Evolutionary conservation across 805 yeast genomes (phyloP).

Genomic region (Candida parachauliodes): DNA sequence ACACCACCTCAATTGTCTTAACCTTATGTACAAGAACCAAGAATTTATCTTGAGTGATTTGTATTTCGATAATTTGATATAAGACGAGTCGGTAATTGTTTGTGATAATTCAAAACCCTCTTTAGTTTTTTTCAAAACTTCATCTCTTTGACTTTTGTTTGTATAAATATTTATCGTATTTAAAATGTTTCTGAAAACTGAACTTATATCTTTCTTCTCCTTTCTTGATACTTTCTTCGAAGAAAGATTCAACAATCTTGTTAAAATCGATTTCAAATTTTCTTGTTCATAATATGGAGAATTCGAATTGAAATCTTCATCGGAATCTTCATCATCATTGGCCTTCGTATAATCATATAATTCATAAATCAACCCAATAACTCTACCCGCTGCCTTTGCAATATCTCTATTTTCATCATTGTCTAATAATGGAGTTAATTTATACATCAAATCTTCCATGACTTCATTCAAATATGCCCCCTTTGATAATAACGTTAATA

Average conservation of each 20-base stretch:
- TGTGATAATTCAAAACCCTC: slow-evolving; percentile 32
- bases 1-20: slow-evolving; percentile 47
- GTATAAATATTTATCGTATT: slow-evolving; percentile 43
- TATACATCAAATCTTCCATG: slow-evolving; percentile 32
- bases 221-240: slow-evolving; percentile 58
- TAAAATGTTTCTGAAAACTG: slow-evolving; percentile 57
- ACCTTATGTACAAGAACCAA: slow-evolving; percentile 49
- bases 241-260: slow-evolving; percentile 46
- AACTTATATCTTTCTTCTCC: slow-evolving; percentile 56
- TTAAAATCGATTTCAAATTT: slow-evolving; percentile 38
- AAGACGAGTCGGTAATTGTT: slow-evolving; percentile 29
- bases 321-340: slow-evolving; percentile 30
- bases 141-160: slow-evolving; percentile 30
- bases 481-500: slow-evolving; percentile 42
- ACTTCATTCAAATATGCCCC: slow-evolving; percentile 42
- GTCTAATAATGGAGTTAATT: slow-evolving; percentile 41
- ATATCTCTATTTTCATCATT: slow-evolving; percentile 41
- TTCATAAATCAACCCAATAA: slow-evolving; percentile 56
- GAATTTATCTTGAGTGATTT: slow-evolving; percentile 45
- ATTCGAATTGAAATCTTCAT: slow-evolving; percentile 41
- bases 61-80: slow-evolving; percentile 43
- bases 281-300: slow-evolving; percentile 55
- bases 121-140: slow-evolving; percentile 32
- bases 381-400: slow-evolving; percentile 52
- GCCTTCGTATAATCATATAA: slow-evolving; percentile 37